A percentile compares a stretch with the other conserved stretches of the same genome.
phyloP scores from a whole-genome alignment of 441 rosid genomes.

The Geranium incanum region DNA sequence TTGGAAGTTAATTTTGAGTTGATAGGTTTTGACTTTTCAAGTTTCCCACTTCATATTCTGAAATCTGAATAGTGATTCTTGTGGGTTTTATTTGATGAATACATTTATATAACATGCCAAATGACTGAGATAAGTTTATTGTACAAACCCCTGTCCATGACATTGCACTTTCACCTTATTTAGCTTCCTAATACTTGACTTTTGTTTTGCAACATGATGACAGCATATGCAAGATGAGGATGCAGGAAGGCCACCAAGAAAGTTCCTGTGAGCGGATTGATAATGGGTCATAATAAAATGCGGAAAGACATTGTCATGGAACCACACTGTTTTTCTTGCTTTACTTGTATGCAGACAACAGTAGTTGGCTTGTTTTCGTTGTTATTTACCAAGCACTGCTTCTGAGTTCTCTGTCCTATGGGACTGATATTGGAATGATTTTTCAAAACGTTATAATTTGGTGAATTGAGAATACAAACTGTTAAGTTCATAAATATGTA shows the following conservation, averaged over 20 bases:
- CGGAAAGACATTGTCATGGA: neutral
- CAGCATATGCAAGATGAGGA: conserved; percentile 86
- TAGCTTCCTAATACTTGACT: neutral
- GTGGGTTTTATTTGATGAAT: too few relatives aligned
- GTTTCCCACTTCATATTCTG: neutral
- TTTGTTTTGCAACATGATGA: conserved; percentile 9
- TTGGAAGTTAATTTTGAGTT: neutral
- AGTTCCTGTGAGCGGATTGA: conserved; percentile 42
- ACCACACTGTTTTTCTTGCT: neutral
- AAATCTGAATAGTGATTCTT: too few relatives aligned
- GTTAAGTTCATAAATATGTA: too few relatives aligned
- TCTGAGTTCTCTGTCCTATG: too few relatives aligned
- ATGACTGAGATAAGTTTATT: too few relatives aligned
- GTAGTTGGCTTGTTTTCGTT: neutral
- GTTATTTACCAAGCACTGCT: neutral
- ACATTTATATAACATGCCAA: neutral
- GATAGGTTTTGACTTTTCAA: neutral
- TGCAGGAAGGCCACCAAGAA: conserved; percentile 69
- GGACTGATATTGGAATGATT: too few relatives aligned
- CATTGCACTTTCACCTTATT: neutral
- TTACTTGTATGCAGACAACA: neutral
- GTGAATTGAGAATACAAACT: too few relatives aligned
- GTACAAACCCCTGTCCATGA: too few relatives aligned
- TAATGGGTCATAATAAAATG: neutral
- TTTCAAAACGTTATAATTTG: too few relatives aligned